Conservation (phyloP, 1,139 yeast genomes). For the Kodamaea derodonti region DNA sequence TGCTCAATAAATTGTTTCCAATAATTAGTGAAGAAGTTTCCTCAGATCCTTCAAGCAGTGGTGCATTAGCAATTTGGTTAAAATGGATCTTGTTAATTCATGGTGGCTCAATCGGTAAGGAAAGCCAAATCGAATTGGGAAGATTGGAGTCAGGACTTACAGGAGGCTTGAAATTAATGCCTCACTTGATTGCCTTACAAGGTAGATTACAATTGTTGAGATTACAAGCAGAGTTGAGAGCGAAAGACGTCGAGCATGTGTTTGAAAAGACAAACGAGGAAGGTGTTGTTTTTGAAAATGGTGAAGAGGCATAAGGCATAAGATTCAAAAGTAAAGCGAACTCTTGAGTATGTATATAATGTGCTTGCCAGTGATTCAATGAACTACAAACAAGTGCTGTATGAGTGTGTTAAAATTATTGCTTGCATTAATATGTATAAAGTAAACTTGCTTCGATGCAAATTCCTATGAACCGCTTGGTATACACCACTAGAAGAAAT, state of each 20-base stretch:
- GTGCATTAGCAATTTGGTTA: slow-evolving; percentile 42
- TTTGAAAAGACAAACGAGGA: slow-evolving; percentile 16
- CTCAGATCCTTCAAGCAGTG: slow-evolving; percentile 28
- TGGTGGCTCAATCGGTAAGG: slow-evolving; percentile 39
- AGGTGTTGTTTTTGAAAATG: slow-evolving; percentile 33
- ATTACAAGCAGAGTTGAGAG: slow-evolving; percentile 36
- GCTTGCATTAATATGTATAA: too few species aligned
- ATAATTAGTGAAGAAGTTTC: slow-evolving; percentile 33
- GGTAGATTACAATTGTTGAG: slow-evolving; percentile 43
- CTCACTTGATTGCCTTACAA: slow-evolving; percentile 38
- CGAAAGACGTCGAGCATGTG: slow-evolving; percentile 13
- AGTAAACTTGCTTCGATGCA: too few species aligned
- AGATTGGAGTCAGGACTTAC: slow-evolving; percentile 26
- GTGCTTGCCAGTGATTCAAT: too few species aligned
- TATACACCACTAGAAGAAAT: too few species aligned
- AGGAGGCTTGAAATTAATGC: slow-evolving; percentile 32
- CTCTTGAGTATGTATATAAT: too few species aligned
- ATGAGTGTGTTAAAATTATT: too few species aligned
- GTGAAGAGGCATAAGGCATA: slow-evolving; percentile 33
- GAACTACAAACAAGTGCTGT: too few species aligned
- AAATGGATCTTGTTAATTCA: slow-evolving; percentile 46
- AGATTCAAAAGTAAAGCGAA: slow-evolving; percentile 9
- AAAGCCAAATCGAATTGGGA: slow-evolving; percentile 28
- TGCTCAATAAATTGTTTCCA: slow-evolving; percentile 28
- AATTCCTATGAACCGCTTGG: too few species aligned